Conservation (phyloP, 2,329 filamentous ascomycete genomes). For the Colletotrichum tropicicola region DNA sequence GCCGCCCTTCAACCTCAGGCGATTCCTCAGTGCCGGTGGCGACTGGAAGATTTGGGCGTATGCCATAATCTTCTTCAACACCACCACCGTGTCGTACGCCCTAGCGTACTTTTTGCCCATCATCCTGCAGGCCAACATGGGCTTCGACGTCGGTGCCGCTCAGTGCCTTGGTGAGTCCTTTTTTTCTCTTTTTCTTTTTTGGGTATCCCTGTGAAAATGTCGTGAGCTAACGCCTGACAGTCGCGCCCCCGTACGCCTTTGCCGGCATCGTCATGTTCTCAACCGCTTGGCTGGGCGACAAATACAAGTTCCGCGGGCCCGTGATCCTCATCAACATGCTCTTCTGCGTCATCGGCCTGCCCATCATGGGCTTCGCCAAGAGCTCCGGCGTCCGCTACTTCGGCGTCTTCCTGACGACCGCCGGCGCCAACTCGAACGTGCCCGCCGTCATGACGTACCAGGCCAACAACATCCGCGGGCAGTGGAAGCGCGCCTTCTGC, state of each 20-base stretch:
- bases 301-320: slow-evolving; percentile 71
- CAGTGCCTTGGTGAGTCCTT: slow-evolving; percentile 64
- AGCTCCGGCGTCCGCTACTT: slow-evolving; percentile 71
- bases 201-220: background rate
- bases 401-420: slow-evolving; percentile 79
- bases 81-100: slow-evolving; percentile 78
- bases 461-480: slow-evolving; percentile 87
- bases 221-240: slow-evolving; percentile 31
- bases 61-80: slow-evolving; percentile 68
- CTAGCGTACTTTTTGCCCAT: slow-evolving; percentile 83
- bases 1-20: slow-evolving; percentile 58
- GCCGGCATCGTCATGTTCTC: slow-evolving; percentile 70
- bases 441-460: slow-evolving; percentile 81
- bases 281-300: slow-evolving; percentile 72
- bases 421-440: slow-evolving; percentile 81
- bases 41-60: slow-evolving; percentile 72
- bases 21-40: slow-evolving; percentile 55
- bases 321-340: slow-evolving; percentile 73
- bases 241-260: slow-evolving; percentile 75
- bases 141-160: slow-evolving; percentile 68
- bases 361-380: slow-evolving; percentile 75
- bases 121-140: slow-evolving; percentile 71
- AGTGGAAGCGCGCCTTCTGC: slow-evolving; percentile 87
- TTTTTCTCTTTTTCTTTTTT: background rate
- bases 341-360: slow-evolving; percentile 73